Evolutionary conservation across 1,139 yeast genomes (phyloP), one percentile per base, ranked within the genome.

Genomic region (Magnusiomyces fungicola): DNA sequence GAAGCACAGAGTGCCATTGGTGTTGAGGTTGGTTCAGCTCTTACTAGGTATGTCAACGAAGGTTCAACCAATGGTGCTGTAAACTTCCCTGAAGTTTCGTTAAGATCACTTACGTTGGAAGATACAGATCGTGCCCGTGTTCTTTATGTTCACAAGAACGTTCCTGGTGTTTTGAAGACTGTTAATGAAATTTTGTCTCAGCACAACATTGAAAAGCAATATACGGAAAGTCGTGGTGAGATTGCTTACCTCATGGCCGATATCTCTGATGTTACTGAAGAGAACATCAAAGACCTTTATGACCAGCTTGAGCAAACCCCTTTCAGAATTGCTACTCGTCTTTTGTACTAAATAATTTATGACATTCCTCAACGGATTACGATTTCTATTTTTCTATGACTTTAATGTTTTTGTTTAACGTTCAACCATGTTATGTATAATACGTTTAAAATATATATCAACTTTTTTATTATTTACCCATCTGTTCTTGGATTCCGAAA

Each of bases 1-100:
- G 99, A 92, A 74, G 98, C 98, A 32, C 99, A 92, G 76, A 80
- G 89, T 54, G 96, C 97, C 47, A 92, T 92, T 66, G 98, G 99
- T 71, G 75, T 90, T 55, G 99, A 92, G 73, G 99, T 92, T 53
- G 89, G 84, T 52, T 75, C 85, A 46, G 80, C 96, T 30, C 76
- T 92, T 64, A 76, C 90, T 58, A 88, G 87, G 68, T 94, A 89
- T 73, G 84, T 92, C 67, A 92, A 90, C 70, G 98, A 92, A 74
- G 98, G 98, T 73, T 76, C 82, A 61, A 85, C 97, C n/a, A 78
- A 78, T 51, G 97, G 97, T 62, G 92, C 98, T 7, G 98, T 92
- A 55, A 92, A 92, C 76, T 90, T 94, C 95, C 98, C 99, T 63
- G 98, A 94, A 73, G 97, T 94, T 58, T 74, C 92, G 22, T 76